A percentile compares a stretch with the other conserved stretches of the same genome.
phyloP scores from a whole-genome alignment of 805 yeast genomes.

The Yarrowia alimentaria region DNA sequence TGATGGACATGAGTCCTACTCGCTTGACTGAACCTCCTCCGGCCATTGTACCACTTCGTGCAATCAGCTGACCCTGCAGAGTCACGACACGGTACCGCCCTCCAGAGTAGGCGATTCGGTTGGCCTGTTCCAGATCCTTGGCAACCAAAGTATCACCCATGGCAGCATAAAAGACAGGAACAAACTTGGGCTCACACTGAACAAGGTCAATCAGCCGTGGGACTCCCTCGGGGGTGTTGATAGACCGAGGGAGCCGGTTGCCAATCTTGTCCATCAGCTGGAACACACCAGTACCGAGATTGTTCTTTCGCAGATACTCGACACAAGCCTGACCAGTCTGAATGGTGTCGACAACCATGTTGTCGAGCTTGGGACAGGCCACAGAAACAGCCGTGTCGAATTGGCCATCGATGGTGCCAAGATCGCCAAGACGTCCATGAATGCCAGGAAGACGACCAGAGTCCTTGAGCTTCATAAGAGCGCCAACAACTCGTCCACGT shows the following conservation, averaged over 20 bases:
- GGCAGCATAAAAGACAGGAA: conserved; percentile 87
- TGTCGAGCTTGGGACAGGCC: conserved; percentile 87
- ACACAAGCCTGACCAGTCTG: conserved; percentile 74
- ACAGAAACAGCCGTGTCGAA: conserved; percentile 95
- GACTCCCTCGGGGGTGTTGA: conserved; percentile 69
- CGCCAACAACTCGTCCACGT: conserved; percentile 68
- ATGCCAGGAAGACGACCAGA: conserved; percentile 85
- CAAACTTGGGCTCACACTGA: conserved; percentile 64
- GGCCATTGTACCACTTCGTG: conserved; percentile 90
- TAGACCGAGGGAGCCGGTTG: conserved; percentile 41
- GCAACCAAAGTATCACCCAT: conserved; percentile 88
- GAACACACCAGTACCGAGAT: conserved; percentile 85
- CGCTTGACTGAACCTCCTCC: conserved; percentile 81
- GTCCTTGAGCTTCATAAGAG: conserved; percentile 64
- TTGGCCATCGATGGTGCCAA: conserved; percentile 84
- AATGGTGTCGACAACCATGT: conserved; percentile 84
- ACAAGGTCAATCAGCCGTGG: conserved; percentile 86
- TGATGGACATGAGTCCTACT: conserved; percentile 65
- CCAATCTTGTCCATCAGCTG: conserved; percentile 75
- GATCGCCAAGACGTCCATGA: conserved; percentile 85
- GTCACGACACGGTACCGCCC: conserved; percentile 88
- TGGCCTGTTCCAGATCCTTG: conserved; percentile 71
- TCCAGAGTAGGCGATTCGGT: conserved; percentile 79
- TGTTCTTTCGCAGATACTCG: conserved; percentile 75
- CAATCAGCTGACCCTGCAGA: conserved; percentile 86